A percentile compares a stretch with the other conserved stretches of the same genome.
Evolutionary conservation across 805 yeast species (phyloP).

Genomic region (Zygotorulaspora florentina): DNA sequence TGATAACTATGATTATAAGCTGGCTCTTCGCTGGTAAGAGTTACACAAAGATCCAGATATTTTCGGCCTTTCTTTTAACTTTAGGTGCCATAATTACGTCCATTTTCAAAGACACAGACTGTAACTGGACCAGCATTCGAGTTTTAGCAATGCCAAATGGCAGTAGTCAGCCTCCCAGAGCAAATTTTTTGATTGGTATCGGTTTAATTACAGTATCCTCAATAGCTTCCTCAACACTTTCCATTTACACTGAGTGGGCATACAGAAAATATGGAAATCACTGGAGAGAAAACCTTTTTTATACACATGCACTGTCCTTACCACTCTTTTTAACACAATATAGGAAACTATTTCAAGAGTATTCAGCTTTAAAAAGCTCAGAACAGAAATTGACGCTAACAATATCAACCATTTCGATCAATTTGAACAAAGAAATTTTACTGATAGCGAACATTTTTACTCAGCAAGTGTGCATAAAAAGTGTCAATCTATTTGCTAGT

Average conservation of each 20-base stretch:
- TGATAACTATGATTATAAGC: slow-evolving; percentile 58
- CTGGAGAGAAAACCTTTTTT: slow-evolving; percentile 66
- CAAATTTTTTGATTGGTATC: slow-evolving; percentile 26
- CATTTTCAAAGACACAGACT: slow-evolving; percentile 31
- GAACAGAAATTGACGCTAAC: slow-evolving; percentile 12
- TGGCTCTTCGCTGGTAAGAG: slow-evolving; percentile 41
- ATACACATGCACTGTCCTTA: slow-evolving; percentile 51
- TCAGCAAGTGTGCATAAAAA: slow-evolving; percentile 59
- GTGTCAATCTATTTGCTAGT: slow-evolving; percentile 62
- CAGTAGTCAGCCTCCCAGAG: slow-evolving; percentile 1
- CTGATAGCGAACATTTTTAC: slow-evolving; percentile 46
- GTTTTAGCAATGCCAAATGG: background rate
- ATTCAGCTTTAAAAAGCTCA: slow-evolving; percentile 19
- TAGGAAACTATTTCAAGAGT: slow-evolving; percentile 34
- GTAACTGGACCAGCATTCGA: slow-evolving; percentile 10
- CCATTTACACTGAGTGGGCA: slow-evolving; percentile 52
- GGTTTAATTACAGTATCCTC: slow-evolving; percentile 37
- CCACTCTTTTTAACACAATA: slow-evolving; percentile 46
- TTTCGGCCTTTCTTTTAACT: slow-evolving; percentile 49
- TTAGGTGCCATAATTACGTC: slow-evolving; percentile 50
- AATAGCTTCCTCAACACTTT: slow-evolving; percentile 53
- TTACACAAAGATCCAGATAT: slow-evolving; percentile 44
- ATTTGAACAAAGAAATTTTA: slow-evolving; percentile 22
- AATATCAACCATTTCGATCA: slow-evolving; percentile 2
- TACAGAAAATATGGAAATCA: slow-evolving; percentile 48